phyloP scores from a whole-genome alignment of 2,329 filamentous ascomycete species.

The Ophiocordyceps camponoti-saundersi region DNA sequence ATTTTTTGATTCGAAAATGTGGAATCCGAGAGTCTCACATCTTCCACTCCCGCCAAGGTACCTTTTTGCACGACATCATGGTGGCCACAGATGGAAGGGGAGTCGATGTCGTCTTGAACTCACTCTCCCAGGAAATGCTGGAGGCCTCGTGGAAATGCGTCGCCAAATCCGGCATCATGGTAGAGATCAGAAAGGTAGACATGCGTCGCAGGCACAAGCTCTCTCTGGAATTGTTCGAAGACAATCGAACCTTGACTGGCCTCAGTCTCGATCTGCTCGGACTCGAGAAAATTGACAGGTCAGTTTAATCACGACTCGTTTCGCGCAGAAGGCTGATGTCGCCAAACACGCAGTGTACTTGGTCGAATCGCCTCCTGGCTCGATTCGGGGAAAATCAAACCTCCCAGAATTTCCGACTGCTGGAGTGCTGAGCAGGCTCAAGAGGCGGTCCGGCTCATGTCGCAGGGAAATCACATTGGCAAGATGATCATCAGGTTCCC shows the following conservation, averaged over 20 bases:
- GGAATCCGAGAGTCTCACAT: conserved; percentile 10
- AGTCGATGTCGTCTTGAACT: conserved; percentile 20
- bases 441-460: conserved; percentile 6
- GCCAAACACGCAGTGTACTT: background rate
- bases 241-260: conserved; percentile 12
- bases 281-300: too few species aligned
- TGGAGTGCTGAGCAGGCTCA: conserved; percentile 1
- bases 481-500: conserved; percentile 6
- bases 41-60: conserved; percentile 13
- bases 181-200: conserved; percentile 19
- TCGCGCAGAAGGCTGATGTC: too few species aligned
- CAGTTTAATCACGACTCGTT: background rate
- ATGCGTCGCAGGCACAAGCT: conserved; percentile 17
- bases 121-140: conserved; percentile 14
- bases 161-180: conserved; percentile 12
- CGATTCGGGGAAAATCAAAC: conserved; percentile 1
- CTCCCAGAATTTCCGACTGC: background rate
- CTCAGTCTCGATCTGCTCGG: conserved; percentile 11
- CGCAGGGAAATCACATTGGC: conserved; percentile 7
- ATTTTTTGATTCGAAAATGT: conserved; percentile 8
- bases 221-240: conserved; percentile 24
- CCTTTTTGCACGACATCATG: conserved; percentile 13
- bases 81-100: conserved; percentile 11
- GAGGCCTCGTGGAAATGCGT: conserved; percentile 17
- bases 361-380: background rate